A percentile compares a stretch with the other conserved stretches of the same genome.
Conservation (phyloP, 2,329 filamentous ascomycete genomes). For the Alternaria viburni region DNA sequence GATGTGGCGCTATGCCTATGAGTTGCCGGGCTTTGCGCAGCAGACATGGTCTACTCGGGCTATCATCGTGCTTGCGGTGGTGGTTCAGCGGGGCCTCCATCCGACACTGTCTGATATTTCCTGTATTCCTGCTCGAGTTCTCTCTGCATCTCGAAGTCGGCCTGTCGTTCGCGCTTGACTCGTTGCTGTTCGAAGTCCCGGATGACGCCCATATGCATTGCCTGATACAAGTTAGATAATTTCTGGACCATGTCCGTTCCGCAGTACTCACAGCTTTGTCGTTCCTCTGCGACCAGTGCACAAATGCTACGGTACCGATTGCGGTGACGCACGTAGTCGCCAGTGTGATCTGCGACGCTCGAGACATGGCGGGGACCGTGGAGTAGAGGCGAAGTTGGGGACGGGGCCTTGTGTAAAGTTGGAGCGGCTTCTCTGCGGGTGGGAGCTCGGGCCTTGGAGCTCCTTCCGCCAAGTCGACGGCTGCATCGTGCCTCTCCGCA, state of each 20-base stretch:
- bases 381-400: background rate
- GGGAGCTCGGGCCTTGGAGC: slow-evolving; percentile 41
- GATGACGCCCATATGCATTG: slow-evolving; percentile 94
- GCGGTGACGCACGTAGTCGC: slow-evolving; percentile 78
- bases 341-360: slow-evolving; percentile 85
- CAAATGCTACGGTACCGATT: slow-evolving; percentile 77
- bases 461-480: slow-evolving; percentile 30
- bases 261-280: slow-evolving; percentile 74
- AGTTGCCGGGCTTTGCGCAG: slow-evolving; percentile 1
- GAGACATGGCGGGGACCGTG: slow-evolving; percentile 70
- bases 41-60: background rate
- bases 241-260: background rate
- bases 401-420: slow-evolving; percentile 8
- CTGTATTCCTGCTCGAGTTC: slow-evolving; percentile 87
- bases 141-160: slow-evolving; percentile 92
- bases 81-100: slow-evolving; percentile 37
- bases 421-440: slow-evolving; percentile 22
- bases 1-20: slow-evolving; percentile 1
- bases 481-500: slow-evolving; percentile 35
- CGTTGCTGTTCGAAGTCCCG: slow-evolving; percentile 94
- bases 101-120: slow-evolving; percentile 80
- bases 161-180: slow-evolving; percentile 85
- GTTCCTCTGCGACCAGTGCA: slow-evolving; percentile 85
- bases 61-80: slow-evolving; percentile 24
- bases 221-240: slow-evolving; percentile 57